These are phyloP conservation scores for Juncus inflexus DNA, from an alignment of 176 grass and related monocot genomes.

Conservation along the genomic window DNA sequence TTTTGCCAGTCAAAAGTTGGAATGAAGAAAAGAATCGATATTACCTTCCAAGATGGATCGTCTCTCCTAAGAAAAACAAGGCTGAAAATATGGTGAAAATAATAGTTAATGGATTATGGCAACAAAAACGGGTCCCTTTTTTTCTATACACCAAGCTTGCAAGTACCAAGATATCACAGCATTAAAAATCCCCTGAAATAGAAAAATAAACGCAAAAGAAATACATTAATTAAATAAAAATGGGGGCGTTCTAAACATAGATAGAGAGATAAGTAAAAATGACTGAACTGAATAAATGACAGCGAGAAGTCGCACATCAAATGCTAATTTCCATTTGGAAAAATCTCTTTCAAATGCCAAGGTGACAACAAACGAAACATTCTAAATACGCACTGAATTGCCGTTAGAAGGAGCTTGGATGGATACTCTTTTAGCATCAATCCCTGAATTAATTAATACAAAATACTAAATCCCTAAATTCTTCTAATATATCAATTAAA, in stretches of 20 bases:
- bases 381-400: constrained; percentile 40
- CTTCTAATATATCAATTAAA: no score
- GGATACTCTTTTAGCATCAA: constrained; percentile 49
- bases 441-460: constrained; percentile 23
- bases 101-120: constrained; percentile 37
- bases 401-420: constrained; percentile 54
- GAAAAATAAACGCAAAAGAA: constrained; percentile 3
- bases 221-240: not conserved
- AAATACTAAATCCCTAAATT: not conserved
- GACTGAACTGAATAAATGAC: constrained; percentile 24
- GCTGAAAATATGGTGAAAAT: constrained; percentile 41
- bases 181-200: constrained; percentile 41
- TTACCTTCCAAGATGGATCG: constrained; percentile 15
- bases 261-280: no score
- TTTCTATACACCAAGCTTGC: constrained; percentile 49
- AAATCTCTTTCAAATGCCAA: constrained; percentile 41
- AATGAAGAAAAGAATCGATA: not conserved
- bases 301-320: constrained; percentile 41
- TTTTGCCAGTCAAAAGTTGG: not conserved
- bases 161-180: constrained; percentile 45
- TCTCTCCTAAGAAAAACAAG: constrained; percentile 38
- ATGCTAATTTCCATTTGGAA: constrained; percentile 45
- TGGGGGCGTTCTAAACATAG: not conserved
- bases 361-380: constrained; percentile 29
- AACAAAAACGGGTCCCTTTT: constrained; percentile 46